phyloP scores from a whole-genome alignment of 192 early-diverging fungal genomes.

The Pilaira anomala region DNA sequence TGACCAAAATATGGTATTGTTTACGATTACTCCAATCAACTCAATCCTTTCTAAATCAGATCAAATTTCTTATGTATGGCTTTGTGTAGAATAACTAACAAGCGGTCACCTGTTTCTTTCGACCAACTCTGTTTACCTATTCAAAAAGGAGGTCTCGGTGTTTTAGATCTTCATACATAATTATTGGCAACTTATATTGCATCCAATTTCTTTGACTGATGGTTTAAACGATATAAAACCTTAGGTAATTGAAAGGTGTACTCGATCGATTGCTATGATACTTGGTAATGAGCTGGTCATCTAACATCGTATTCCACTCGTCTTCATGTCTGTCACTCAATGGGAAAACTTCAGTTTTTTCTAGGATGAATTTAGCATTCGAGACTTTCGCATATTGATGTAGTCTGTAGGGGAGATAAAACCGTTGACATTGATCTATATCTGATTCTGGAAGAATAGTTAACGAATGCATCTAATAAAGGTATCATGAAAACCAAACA shows the following conservation, averaged over 20 bases:
- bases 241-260: neutral
- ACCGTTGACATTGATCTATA: slow-evolving; percentile 32
- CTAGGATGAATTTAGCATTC: neutral
- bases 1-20: neutral
- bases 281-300: neutral
- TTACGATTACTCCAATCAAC: neutral
- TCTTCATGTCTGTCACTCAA: neutral
- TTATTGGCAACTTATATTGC: neutral
- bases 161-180: neutral
- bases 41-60: neutral
- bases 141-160: neutral
- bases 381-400: neutral
- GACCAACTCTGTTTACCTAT: no score
- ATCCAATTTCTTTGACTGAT: neutral
- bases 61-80: no score
- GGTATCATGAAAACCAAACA: slow-evolving; percentile 9
- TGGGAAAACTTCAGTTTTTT: slow-evolving; percentile 1
- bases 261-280: neutral
- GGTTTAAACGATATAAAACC: neutral
- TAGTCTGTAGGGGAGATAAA: neutral
- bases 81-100: no score
- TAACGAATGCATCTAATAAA: neutral
- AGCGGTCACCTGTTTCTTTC: no score
- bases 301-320: neutral
- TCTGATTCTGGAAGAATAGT: slow-evolving; percentile 10